Evolutionary conservation across 495 filamentous ascomycete genomes (phyloP), one percentile per base, ranked within the genome.

Genomic region (Tetracladium setigerum): DNA sequence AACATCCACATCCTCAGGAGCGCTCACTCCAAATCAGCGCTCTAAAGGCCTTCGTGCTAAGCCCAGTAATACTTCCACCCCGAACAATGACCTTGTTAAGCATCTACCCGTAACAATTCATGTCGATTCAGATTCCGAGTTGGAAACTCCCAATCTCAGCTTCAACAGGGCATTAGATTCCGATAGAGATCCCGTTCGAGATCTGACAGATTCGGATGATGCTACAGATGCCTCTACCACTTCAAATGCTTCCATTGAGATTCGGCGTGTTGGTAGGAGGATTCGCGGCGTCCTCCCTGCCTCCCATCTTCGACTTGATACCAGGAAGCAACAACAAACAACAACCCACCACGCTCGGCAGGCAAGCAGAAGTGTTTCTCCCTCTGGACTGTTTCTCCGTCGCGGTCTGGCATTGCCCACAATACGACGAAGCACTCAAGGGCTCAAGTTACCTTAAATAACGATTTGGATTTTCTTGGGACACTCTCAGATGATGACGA

Each of bases 201-300:
- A n/a, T n/a, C n/a, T 43, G 0, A 38, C 17, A 32, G 44, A 49
- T 6, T 19, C 18, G 4, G 30, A 41, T 13, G n/a, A 17, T 3
- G 37, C 33, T 5, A 10, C 13, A 1, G 30, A 51, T 7, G 13
- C 33, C 1, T 43, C 46, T 1, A 52, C 56, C 1, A 58, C 57
- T 8, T 61, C 62, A 11, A 69, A 66, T 34, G 73, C 73, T 7
- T 65, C 67, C 0, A 65, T 75, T 16, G 53, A 65, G 15, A 56
- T 72, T 18, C 72, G 66, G 12, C 56, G 52, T 33, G 66, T 71
- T 38, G 61, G 59, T 12, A 68, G 63, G 30, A 79, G 66, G 48
- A 91, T 91, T 37, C 81, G 80, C 44, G 90, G 90, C 31, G 89
- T 95, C 13, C 73, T 97, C 36, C 90, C 91, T 31, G 91, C 91